Conservation (phyloP, 1,284 basidiomycete species). For the Fomitiporia mediterranea region DNA sequence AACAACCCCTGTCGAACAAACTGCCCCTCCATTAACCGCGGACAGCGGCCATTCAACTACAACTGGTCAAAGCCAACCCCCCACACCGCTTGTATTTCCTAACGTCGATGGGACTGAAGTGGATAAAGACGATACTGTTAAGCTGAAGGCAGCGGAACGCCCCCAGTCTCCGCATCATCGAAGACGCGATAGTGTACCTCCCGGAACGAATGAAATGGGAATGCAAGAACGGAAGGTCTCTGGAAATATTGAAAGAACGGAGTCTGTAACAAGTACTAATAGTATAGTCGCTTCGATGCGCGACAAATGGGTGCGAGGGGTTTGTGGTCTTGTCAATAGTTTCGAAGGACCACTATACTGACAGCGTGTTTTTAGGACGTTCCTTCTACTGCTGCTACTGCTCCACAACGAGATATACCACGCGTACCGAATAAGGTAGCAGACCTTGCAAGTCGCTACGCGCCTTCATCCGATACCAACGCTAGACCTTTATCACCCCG, state of each 20-base stretch:
- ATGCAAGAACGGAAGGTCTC: slow-evolving; percentile 20
- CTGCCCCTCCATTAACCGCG: slow-evolving; percentile 5
- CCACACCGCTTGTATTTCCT: background rate
- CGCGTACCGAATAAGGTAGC: slow-evolving; percentile 59
- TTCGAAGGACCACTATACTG: slow-evolving; percentile 9
- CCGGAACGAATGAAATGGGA: background rate
- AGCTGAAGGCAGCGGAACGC: background rate
- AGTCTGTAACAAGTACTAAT: slow-evolving; percentile 47
- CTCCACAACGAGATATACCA: slow-evolving; percentile 48
- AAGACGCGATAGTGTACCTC: background rate
- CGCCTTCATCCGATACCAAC: slow-evolving; percentile 32
- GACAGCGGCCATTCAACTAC: slow-evolving; percentile 6
- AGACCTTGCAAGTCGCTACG: slow-evolving; percentile 61
- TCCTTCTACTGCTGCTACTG: slow-evolving; percentile 47
- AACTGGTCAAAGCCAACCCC: slow-evolving; percentile 2
- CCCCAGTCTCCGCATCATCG: background rate
- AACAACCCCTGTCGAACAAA: background rate
- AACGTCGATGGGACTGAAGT: background rate
- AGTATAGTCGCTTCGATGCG: slow-evolving; percentile 67
- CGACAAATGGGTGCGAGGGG: slow-evolving; percentile 53
- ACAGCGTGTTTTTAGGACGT: slow-evolving; percentile 37
- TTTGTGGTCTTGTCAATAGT: slow-evolving; percentile 32
- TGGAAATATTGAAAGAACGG: slow-evolving; percentile 39
- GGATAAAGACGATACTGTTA: background rate
- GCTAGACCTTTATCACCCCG: slow-evolving; percentile 13